These are phyloP conservation scores for Rhizopus stolonifer DNA, from an alignment of 371 early-diverging fungal species.

Conservation along the genomic window DNA sequence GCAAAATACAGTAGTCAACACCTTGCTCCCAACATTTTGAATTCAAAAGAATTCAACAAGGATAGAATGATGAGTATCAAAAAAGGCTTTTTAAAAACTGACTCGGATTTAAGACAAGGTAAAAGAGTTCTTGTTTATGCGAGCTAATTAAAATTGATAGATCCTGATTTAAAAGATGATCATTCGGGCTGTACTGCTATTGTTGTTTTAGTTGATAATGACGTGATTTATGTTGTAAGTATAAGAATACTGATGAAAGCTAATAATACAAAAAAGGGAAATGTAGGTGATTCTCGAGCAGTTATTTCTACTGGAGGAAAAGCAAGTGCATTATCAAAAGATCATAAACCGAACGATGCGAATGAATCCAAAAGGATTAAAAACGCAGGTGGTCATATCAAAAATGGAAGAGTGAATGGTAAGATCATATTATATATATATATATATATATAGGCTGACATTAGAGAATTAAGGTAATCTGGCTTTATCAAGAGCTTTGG, in stretches of 20 bases:
- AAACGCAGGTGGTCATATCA: slow-evolving; percentile 92
- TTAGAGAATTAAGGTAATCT: slow-evolving; percentile 64
- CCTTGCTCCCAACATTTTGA: slow-evolving; percentile 68
- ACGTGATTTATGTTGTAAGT: slow-evolving; percentile 49
- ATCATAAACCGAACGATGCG: slow-evolving; percentile 90
- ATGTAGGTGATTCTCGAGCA: slow-evolving; percentile 95
- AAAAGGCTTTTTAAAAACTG: slow-evolving; percentile 80
- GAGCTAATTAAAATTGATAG: slow-evolving; percentile 33
- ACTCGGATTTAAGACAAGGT: slow-evolving; percentile 75
- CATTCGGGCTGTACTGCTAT: slow-evolving; percentile 97
- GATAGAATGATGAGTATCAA: slow-evolving; percentile 75
- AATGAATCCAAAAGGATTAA: slow-evolving; percentile 81
- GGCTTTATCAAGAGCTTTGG: slow-evolving; percentile 93
- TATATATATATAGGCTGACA: background rate
- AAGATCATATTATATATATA: slow-evolving; percentile 6
- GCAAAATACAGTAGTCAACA: slow-evolving; percentile 85
- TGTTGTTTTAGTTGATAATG: slow-evolving; percentile 65
- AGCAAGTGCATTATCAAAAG: slow-evolving; percentile 80
- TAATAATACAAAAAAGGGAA: slow-evolving; percentile 53
- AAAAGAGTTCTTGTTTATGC: background rate
- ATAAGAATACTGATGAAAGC: background rate
- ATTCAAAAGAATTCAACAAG: slow-evolving; percentile 60
- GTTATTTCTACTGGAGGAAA: slow-evolving; percentile 75
- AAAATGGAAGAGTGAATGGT: slow-evolving; percentile 96
- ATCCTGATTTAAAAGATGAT: slow-evolving; percentile 68